phyloP scores from a whole-genome alignment of 1,139 yeast genomes.

The Maudiozyma humilis region DNA sequence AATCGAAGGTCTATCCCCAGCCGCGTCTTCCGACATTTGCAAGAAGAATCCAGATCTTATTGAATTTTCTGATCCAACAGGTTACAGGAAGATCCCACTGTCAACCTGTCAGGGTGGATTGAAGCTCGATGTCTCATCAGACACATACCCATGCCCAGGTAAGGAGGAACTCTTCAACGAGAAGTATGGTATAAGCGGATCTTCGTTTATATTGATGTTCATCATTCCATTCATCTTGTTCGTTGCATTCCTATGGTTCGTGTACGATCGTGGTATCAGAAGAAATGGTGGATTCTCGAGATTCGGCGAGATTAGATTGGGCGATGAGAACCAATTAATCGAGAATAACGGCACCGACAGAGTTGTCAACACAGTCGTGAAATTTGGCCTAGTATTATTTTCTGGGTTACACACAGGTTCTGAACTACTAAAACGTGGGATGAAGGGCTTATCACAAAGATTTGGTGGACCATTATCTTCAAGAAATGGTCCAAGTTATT shows the following conservation, averaged over 20 bases:
- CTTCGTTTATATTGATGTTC: slow-evolving; percentile 26
- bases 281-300: slow-evolving; percentile 74
- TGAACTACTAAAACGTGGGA: slow-evolving; percentile 15
- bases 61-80: slow-evolving; percentile 73
- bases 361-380: slow-evolving; percentile 53
- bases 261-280: slow-evolving; percentile 72
- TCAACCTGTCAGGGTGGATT: slow-evolving; percentile 71
- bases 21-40: slow-evolving; percentile 61
- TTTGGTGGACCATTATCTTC: slow-evolving; percentile 16
- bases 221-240: slow-evolving; percentile 48
- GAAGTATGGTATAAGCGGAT: slow-evolving; percentile 42
- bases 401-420: slow-evolving; percentile 29
- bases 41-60: slow-evolving; percentile 43
- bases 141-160: slow-evolving; percentile 74
- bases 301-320: slow-evolving; percentile 81
- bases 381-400: slow-evolving; percentile 45
- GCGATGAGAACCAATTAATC: slow-evolving; percentile 49
- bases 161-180: slow-evolving; percentile 57
- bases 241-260: slow-evolving; percentile 54
- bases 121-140: slow-evolving; percentile 55
- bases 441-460: slow-evolving; percentile 10
- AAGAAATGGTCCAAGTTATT: slow-evolving; percentile 29
- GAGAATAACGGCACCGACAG: slow-evolving; percentile 61
- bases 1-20: slow-evolving; percentile 61
- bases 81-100: slow-evolving; percentile 66